These are phyloP conservation scores for Tremellales sp. DNA, from an alignment of 1,284 basidiomycete species.

Conservation along the genomic window DNA sequence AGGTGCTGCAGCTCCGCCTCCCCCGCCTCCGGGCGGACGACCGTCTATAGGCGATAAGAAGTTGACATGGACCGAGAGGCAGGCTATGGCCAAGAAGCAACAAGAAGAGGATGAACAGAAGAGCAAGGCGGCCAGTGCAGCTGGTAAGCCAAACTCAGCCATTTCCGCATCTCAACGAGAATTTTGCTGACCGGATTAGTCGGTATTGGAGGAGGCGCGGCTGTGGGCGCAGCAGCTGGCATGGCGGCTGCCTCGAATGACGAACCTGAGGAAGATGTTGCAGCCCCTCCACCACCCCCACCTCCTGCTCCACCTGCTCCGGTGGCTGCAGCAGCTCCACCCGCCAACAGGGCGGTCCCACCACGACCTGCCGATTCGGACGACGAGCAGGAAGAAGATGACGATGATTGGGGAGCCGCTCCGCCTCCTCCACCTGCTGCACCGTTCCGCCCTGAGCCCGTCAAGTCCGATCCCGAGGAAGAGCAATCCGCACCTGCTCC, in stretches of 20 bases:
- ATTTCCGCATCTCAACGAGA: no score
- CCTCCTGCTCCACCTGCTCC: conserved; percentile 19
- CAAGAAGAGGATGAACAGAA: conserved; percentile 71
- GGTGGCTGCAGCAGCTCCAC: conserved; percentile 17
- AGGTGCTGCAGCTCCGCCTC: conserved; percentile 8
- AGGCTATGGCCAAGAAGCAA: conserved; percentile 79
- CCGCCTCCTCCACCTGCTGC: conserved; percentile 22
- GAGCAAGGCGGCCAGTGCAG: conserved; percentile 56
- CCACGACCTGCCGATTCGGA: conserved; percentile 44
- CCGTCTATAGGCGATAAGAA: no score
- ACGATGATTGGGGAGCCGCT: conserved; percentile 40
- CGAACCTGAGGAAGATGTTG: no score
- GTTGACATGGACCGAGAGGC: conserved; percentile 84
- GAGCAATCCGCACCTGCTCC: conserved; percentile 23
- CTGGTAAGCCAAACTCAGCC: conserved; percentile 48
- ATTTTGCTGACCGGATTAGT: no score
- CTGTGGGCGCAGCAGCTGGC: no score
- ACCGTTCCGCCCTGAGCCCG: conserved; percentile 29
- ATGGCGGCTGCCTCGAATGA: no score
- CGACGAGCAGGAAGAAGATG: conserved; percentile 36
- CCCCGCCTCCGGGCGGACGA: conserved; percentile 28
- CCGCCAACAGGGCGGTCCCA: conserved; percentile 16
- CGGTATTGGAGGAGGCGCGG: no score
- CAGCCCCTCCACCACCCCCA: conserved; percentile 16
- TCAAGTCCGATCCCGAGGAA: conserved; percentile 17